Evolutionary conservation across 352 stramenopile species (phyloP), one percentile per base, ranked within the genome.

Genomic region (Phytopythium chamaehyphon): DNA sequence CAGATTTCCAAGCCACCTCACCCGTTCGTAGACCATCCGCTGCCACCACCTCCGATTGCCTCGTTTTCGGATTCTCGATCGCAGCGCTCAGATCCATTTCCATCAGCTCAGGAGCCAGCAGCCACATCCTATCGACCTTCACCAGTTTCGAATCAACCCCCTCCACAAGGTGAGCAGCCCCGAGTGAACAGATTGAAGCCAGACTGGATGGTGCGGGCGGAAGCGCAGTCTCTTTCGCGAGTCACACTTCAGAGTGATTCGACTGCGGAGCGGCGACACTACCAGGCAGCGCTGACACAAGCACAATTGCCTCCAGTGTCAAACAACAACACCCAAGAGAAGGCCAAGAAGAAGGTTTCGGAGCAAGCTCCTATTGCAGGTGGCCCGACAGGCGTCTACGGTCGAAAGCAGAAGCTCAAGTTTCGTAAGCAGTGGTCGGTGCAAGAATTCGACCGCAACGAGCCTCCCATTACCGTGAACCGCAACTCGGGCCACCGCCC

Each of bases 121-220:
- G 28, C 28, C 5, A 10, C 28, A 33, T 33, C 28, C 28, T 33
- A 33, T 33, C 28, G 5, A 33, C 28, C 28, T 33, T 9, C 28
- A 33, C 28, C 28, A 10, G 5, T 33, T 9, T 9, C 28, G 6
- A 49, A 9, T 3, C 43, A 49, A 31, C 3, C 51, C 22, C 31
- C 47, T 9, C 18, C 55, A 52, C 40, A 49, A 9, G 10, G n/a
- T 7, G 31, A 53, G 12, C 35, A 43, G 14, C 46, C 11, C 39
- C 67, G 67, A 49, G 51, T 51, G 50, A 57, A 57, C 35, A 78
- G 64, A 50, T 52, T 91, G 23, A 89, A 88, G 46, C 81, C 81
- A 6, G 77, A 91, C 51, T 89, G 74, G 73, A 81, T 91, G 62
- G 64, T 67, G 15, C 65, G 79, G 15, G 80, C 77, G 31, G 81